These are phyloP conservation scores for Picea abies DNA, from an alignment of 83 land plant genomes.

Conservation along the genomic window DNA sequence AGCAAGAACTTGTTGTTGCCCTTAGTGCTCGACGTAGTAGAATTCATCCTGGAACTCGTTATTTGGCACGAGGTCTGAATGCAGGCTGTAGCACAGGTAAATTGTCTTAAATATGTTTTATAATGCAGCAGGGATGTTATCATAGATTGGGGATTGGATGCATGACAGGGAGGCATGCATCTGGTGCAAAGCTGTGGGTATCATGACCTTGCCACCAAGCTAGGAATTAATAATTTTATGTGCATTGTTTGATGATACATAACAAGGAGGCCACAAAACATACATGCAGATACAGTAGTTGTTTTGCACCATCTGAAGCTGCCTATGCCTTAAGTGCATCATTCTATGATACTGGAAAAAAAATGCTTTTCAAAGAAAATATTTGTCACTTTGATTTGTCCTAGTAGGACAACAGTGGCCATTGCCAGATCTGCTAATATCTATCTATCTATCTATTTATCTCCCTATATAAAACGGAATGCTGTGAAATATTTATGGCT, in stretches of 20 bases:
- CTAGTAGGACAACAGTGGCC: too few species aligned
- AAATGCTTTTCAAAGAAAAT: too few species aligned
- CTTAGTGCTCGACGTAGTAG: slow-evolving; percentile 92
- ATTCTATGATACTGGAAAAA: too few species aligned
- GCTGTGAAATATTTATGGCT: neutral
- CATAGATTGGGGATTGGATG: neutral
- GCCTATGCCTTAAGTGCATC: too few species aligned
- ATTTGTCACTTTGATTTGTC: too few species aligned
- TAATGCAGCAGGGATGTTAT: neutral
- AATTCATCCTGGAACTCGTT: slow-evolving; percentile 99
- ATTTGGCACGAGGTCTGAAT: slow-evolving; percentile 95
- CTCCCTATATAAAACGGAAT: too few species aligned
- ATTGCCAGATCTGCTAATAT: too few species aligned
- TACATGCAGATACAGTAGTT: too few species aligned
- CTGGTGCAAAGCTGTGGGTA: neutral
- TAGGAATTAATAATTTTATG: neutral
- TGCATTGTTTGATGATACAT: too few species aligned
- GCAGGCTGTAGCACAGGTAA: slow-evolving; percentile 92
- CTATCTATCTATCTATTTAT: too few species aligned
- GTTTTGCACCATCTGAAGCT: too few species aligned
- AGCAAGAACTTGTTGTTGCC: slow-evolving; percentile 70
- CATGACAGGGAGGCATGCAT: neutral
- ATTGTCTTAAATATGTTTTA: neutral
- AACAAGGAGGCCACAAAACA: too few species aligned
- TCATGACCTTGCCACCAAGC: neutral